These are phyloP conservation scores for Boletales sp. DNA, from an alignment of 768 basidiomycete species.

Conservation along the genomic window DNA sequence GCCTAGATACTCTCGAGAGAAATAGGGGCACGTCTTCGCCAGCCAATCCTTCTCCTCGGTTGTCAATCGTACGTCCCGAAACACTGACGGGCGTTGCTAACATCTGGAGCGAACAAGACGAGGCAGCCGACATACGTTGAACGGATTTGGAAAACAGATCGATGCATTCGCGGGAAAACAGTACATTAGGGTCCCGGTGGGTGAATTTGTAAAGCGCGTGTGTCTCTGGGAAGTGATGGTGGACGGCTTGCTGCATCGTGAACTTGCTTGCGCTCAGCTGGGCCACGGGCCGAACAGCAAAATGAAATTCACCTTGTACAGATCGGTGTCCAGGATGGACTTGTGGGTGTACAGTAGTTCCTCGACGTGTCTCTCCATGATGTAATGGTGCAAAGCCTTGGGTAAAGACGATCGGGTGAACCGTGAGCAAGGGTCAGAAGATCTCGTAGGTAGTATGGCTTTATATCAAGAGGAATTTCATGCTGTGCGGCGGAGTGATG, in stretches of 20 bases:
- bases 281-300: neutral
- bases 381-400: neutral
- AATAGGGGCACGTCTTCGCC: constrained; percentile 63
- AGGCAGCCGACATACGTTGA: constrained; percentile 45
- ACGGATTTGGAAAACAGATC: constrained; percentile 47
- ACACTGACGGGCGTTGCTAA: constrained; percentile 48
- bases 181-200: constrained; percentile 61
- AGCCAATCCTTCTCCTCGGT: constrained; percentile 67
- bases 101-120: constrained; percentile 1
- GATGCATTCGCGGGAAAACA: constrained; percentile 48
- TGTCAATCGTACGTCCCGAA: constrained; percentile 60
- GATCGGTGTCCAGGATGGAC: constrained; percentile 87
- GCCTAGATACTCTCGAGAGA: constrained; percentile 67
- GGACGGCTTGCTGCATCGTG: constrained; percentile 93
- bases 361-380: constrained; percentile 10
- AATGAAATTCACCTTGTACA: constrained; percentile 74
- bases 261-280: constrained; percentile 45
- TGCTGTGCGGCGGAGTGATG: no score
- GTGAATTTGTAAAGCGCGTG: constrained; percentile 77
- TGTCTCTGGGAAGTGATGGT: constrained; percentile 69
- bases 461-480: no score
- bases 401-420: no score
- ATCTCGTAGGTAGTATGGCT: no score
- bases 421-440: no score
- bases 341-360: constrained; percentile 14